Conservation (phyloP, 176 grass and related monocot species). For the Bonia amplexicaulis region DNA sequence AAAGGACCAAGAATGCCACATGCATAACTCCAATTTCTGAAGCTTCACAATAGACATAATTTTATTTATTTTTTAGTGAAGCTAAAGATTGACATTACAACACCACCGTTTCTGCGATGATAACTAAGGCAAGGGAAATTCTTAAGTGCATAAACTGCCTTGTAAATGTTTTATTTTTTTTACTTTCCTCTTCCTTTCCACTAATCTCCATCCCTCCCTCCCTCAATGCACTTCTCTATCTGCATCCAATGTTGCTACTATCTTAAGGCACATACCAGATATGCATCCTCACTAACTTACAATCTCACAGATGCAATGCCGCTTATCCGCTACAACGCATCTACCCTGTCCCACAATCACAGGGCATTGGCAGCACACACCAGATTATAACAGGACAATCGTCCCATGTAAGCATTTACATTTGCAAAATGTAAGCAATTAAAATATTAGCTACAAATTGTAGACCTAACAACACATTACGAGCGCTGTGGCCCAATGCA, state of each 20-base stretch:
- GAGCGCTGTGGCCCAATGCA: neutral
- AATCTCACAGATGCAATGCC: neutral
- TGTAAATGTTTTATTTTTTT: neutral
- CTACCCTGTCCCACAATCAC: neutral
- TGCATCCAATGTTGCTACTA: neutral
- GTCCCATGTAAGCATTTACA: neutral
- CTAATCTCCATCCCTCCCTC: neutral
- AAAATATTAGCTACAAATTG: conserved; percentile 1
- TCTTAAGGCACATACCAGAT: neutral
- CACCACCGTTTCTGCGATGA: neutral
- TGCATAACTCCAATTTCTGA: neutral
- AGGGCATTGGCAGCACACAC: neutral
- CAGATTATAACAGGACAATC: neutral
- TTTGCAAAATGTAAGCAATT: conserved; percentile 19
- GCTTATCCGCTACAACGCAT: neutral
- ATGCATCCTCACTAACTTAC: neutral
- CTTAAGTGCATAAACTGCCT: neutral
- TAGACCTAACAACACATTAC: neutral
- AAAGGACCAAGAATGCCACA: neutral
- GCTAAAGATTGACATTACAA: neutral
- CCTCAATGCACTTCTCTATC: neutral
- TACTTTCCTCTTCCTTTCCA: neutral
- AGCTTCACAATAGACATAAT: neutral
- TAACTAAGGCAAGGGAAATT: neutral
- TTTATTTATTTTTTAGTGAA: neutral